Base-by-base conservation (phyloP, 2,329 filamentous ascomycete genomes). In the Aspergillus carbonarius region DNA sequence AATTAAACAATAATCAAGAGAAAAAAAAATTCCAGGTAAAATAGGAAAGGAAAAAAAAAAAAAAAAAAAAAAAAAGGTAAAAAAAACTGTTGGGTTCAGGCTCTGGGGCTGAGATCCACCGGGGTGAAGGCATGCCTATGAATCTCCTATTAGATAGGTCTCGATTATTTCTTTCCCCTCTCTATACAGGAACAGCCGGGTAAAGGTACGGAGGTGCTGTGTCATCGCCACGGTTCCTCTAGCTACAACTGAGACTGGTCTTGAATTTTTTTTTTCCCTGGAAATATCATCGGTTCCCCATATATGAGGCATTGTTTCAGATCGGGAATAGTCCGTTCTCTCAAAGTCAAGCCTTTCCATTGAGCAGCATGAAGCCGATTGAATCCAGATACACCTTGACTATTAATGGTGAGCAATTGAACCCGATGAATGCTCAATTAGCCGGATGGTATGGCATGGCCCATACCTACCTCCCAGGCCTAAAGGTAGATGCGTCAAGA, bases 101-200 rank as follows among this genome's bases (percentile, higher is more conserved):
- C 32, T 32, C 40, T 53, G 55, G 50, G 50, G 55, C 50, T 47
- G 30, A 48, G 55, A 57, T 57, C 55, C 55, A 53, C 49, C 23
- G 35, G 37, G n/a, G 35, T 39, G 9, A 35, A 37, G 39, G 15
- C 32, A 17, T 49, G 34, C 32, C 40, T 47, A 42, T 58, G 49
- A 59, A 55, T 49, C 44, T 32, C 39, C 34, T 39, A 53, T 37
- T 3, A 5, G 5, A 23, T 23, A n/a, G n/a, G n/a, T n/a, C n/a
- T n/a, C n/a, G n/a, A n/a, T n/a, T n/a, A n/a, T n/a, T 23, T 23
- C 23, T 23, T 23, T 23, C 23, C 23, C 23, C 23, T 10, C 8
- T 32, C 30, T 32, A 32, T 32, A 32, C 30, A 10, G 30, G 30
- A 32, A 32, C 30, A 32, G 7, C 30, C 7, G 8, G 30, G 30